Conservation (phyloP, 2,329 filamentous ascomycete species). For the Beauveria brongniartii region DNA sequence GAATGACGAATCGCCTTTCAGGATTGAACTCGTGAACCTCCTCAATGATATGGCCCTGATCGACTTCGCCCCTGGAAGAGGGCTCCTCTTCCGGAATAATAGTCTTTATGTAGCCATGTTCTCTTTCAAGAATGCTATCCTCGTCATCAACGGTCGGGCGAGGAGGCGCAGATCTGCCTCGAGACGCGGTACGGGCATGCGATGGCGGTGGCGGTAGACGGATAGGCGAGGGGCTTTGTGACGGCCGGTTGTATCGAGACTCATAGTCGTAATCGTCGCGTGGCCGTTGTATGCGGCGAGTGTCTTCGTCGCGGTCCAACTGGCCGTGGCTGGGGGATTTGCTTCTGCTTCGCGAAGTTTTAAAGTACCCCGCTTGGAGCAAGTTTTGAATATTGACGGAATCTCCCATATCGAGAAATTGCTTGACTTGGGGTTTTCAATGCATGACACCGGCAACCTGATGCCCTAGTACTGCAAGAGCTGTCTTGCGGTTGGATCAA, state of each 20-base stretch:
- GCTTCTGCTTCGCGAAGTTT: constrained; percentile 32
- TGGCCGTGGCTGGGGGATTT: not conserved
- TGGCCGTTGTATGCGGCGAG: not conserved
- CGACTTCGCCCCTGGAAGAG: constrained; percentile 52
- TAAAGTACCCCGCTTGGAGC: constrained; percentile 43
- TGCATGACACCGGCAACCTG: not conserved
- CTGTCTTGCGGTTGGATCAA: not conserved
- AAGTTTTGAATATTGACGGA: constrained; percentile 37
- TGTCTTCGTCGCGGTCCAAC: not conserved
- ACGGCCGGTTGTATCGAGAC: not conserved
- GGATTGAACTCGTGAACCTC: constrained; percentile 52
- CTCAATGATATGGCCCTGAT: constrained; percentile 60
- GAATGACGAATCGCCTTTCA: constrained; percentile 58
- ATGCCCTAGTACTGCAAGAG: not conserved
- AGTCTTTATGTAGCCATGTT: constrained; percentile 36
- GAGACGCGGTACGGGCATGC: not conserved
- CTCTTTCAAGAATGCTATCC: constrained; percentile 50
- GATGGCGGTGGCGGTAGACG: constrained; percentile 4
- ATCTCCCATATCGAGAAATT: constrained; percentile 32
- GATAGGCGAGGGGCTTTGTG: not conserved
- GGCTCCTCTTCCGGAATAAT: constrained; percentile 42
- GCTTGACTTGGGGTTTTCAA: constrained; percentile 3
- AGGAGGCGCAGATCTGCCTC: constrained; percentile 36
- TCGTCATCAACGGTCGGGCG: constrained; percentile 65
- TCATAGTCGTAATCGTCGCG: not conserved